Base-by-base conservation (phyloP, 352 stramenopile species). In the Phytophthora cactorum region DNA sequence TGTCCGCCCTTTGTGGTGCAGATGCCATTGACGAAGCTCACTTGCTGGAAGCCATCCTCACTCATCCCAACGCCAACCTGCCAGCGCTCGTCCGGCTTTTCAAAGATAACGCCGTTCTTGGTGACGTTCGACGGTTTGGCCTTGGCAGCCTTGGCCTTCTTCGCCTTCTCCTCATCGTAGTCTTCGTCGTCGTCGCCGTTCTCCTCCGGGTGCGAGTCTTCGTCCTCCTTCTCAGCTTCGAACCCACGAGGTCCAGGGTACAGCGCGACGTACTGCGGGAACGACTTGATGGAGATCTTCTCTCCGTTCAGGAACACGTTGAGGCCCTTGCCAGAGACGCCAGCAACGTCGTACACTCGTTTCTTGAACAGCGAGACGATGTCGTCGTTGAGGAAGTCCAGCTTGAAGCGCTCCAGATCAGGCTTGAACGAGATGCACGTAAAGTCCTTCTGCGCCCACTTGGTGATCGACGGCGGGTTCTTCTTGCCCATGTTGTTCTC, bases 21-120 rank as follows among this genome's bases (percentile, higher is more conserved):
- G 79, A 99, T 99, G 34, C 93, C 92, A 72, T 99, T 99, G 14
- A 99, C 97, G 73, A 99, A 99, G 56, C 95, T 99, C 32, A 99
- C 88, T 70, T 97, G 96, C 76, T 98, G 93, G 63, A 98, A 98
- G 4, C 92, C 89, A 52, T 92, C 90, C 46, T 98, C 92, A 46
- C 95, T 98, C 27, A 98, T 67, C 0, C 87, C 87, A 25, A 99
- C 71, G 22, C 88, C 93, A 52, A 99, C 82, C 70, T 99, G 93
- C 97, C 97, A 99, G 17, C 97, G 82, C 6, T 90, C 77, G 59
- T 98, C 97, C 0, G 97, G 82, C 49, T 97, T 97, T 58, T 97
- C 83, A 72, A 98, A 99, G n/a, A 98, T 88, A 3, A 95, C 85
- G 5, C 69, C 66, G 4, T 89, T 75, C 25, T 75, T 75, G 1